Evolutionary conservation across 176 grass and related monocot species (phyloP), one percentile per base, ranked within the genome.

Genomic region (Elaeis guineensis): DNA sequence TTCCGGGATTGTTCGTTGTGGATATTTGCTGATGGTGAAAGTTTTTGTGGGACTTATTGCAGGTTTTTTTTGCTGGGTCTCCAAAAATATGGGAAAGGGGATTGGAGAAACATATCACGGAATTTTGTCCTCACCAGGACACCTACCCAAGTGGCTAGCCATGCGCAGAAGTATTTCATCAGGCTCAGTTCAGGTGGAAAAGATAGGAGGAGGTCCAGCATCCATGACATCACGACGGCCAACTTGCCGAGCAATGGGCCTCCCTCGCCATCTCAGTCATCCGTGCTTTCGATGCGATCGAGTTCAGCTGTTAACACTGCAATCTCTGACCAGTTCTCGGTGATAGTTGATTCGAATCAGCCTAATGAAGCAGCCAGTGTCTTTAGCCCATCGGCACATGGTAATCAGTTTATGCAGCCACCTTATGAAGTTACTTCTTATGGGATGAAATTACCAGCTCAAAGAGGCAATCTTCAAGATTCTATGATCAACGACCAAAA

Each of bases 381-480:
- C 0, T 80, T 74, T 32, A 57, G 16, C 23, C n/a, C 64, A 65
- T 49, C 69, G 16, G 29, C 25, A 16, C 61, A 16, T 70, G 21
- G 21, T 30, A 69, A 76, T 51, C 79, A 79, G 62, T 86, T 83
- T 51, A 22, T 79, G 63, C 71, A 75, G 16, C 17, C 61, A 28
- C 28, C 67, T 17, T 68, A 61, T 25, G 78, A 20, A 28, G 50
- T 80, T 5, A 62, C 66, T 54, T 61, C 67, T 15, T 89, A 93
- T 74, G 77, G 77, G 54, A 65, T 89, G 19, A 92, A 92, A 6
- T 69, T 89, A 12, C 79, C 89, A 57, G 57, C 76, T 23, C 55
- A 69, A 26, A 21, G 58, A 21, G 51, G 9, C 28, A 50, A 61
- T 67, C 29, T 77, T 8, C 69, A 59, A 53, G 78, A 78, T 62